Base-by-base conservation (phyloP, 805 yeast genomes). In the Kodamaea leandrae region DNA sequence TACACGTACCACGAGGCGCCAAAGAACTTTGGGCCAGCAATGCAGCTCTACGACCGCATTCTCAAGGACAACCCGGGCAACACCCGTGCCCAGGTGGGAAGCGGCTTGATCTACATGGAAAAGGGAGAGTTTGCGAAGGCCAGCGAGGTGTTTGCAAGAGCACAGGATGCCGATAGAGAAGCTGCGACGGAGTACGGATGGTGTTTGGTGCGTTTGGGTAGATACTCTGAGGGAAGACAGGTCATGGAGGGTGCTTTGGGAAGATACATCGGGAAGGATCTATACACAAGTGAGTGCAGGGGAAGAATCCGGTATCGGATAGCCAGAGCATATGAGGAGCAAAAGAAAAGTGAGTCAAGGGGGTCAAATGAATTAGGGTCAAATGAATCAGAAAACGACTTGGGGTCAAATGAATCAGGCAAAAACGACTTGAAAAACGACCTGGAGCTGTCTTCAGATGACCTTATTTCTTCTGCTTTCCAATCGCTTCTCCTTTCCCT, bases 1-100 rank as follows among this genome's bases (percentile, higher is more conserved):
- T 86, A 89, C 55, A 86, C 95, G 0, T 83, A 86, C 55, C 76
- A 82, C 54, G 96, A 91, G 58, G 85, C 97, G 0, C 99, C 98
- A 8, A 88, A 88, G 60, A 86, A 91, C 61, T 87, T 78, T 54
- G 70, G 77, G 2, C 71, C 82, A 18, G 98, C 99, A 0, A 55
- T 83, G 20, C 78, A 77, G 36, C 60, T 89, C 12, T 93, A 83
- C 59, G 83, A 84, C 26, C 64, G 69, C 17, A 78, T 89, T 3
- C 66, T 87, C 18, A 48, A 46, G 13, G 53, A 52, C 3, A 66
- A 63, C 43, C 48, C 59, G 0, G 52, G 59, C 4, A 78, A 81
- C 50, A 62, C 74, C 4, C 72, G 71, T 35, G 96, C 96, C 0
- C 70, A 76, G 41, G 73, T 90, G 28, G 98, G 98, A 9, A 86